Evolutionary conservation across 352 stramenopile genomes (phyloP), one percentile per base, ranked within the genome.

Genomic region (Aphanomyces euteiches): DNA sequence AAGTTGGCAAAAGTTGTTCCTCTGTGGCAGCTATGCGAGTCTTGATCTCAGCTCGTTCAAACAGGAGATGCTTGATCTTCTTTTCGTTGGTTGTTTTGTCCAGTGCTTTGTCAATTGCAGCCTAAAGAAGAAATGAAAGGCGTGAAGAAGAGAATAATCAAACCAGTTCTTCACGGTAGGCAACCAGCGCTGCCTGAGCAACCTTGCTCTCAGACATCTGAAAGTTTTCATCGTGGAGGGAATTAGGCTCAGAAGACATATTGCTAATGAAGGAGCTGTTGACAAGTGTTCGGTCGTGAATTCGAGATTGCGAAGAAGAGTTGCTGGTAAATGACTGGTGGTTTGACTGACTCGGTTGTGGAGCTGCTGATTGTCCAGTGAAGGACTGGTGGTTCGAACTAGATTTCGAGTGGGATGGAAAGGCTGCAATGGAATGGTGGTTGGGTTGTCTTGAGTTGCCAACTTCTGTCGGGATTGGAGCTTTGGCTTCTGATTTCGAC

Each of bases 31-130:
- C 48, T n/a, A 70, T 60, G 15, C 53, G 36, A 7, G 45, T 37
- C 39, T 70, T 70, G 39, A 70, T 17, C 10, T 70, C 64, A 6
- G 43, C 64, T 7, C 64, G 64, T 36, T 70, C n/a, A 7, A 48
- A 17, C 5, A 70, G 10, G 10, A 70, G 40, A 45, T 61, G 39
- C 54, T 61, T 61, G 17, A 61, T 40, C 54, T 8, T 61, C 8
- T 37, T 28, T 17, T 61, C 54, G 5, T 6, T 40, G 15, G 19
- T 40, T 12, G 54, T 61, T 39, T 61, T 61, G 5, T 61, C 54
- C 13, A 61, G 39, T 7, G 54, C 54, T 7, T 61, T 19, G 7
- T 40, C 28, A 12, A 61, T 39, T 7, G 10, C 37, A 7, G 54
- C 54, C 54, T 61, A 39, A 8, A 58, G 17, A 36, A 37, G 8